Conservation (phyloP, 805 yeast species). For the Lipomyces anomalus region DNA sequence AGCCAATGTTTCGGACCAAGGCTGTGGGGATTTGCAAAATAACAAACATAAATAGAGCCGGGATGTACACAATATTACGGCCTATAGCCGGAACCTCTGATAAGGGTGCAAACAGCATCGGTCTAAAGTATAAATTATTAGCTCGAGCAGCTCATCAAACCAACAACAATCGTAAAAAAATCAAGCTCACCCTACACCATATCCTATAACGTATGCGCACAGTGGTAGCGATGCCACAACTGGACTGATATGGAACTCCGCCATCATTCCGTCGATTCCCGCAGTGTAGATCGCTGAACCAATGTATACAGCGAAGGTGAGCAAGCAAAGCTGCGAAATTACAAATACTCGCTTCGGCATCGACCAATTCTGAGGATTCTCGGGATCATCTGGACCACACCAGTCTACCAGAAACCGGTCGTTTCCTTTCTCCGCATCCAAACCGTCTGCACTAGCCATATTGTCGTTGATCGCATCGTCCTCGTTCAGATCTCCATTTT, state of each 20-base stretch:
- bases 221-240: slow-evolving; percentile 47
- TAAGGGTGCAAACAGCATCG: slow-evolving; percentile 53
- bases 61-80: slow-evolving; percentile 45
- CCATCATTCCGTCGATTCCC: slow-evolving; percentile 39
- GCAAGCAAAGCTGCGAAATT: slow-evolving; percentile 39
- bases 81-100: slow-evolving; percentile 53
- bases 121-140: too few relatives aligned
- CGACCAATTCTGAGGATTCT: slow-evolving; percentile 50
- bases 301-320: slow-evolving; percentile 49
- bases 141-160: too few relatives aligned
- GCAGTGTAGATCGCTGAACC: slow-evolving; percentile 53
- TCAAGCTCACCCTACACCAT: too few relatives aligned
- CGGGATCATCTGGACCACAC: slow-evolving; percentile 19
- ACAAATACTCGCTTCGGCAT: slow-evolving; percentile 38
- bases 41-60: slow-evolving; percentile 42
- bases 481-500: too few relatives aligned
- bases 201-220: slow-evolving; percentile 51
- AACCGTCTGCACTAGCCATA: too few relatives aligned
- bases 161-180: too few relatives aligned
- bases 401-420: too few relatives aligned
- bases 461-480: too few relatives aligned
- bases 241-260: slow-evolving; percentile 41
- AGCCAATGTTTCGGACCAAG: slow-evolving; percentile 44
- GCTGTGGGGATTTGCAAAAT: slow-evolving; percentile 54
- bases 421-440: too few relatives aligned